Conservation (phyloP, 2,329 filamentous ascomycete species). For the Reticulascus tulasneorum region DNA sequence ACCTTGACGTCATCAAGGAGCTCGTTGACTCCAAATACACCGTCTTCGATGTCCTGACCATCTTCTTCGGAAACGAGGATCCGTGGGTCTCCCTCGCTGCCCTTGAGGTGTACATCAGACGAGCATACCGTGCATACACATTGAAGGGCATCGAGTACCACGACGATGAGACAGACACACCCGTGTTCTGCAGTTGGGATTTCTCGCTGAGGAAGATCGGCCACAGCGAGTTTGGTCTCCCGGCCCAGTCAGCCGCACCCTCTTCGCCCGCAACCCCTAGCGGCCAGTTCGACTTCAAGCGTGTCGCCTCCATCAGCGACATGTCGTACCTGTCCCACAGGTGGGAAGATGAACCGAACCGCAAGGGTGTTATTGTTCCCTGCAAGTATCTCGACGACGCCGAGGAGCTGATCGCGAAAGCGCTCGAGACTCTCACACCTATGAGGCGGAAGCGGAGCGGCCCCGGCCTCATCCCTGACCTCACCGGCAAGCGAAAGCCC, state of each 20-base stretch:
- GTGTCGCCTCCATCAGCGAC: constrained; percentile 92
- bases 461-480: constrained; percentile 63
- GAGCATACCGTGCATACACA: constrained; percentile 93
- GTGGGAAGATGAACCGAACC: constrained; percentile 69
- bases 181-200: constrained; percentile 88
- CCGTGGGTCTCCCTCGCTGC: constrained; percentile 92
- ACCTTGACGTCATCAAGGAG: constrained; percentile 88
- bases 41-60: constrained; percentile 90
- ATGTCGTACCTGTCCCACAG: constrained; percentile 82
- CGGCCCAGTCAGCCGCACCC: constrained; percentile 73
- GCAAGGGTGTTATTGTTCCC: constrained; percentile 92
- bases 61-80: constrained; percentile 93
- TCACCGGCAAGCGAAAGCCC: constrained; percentile 68
- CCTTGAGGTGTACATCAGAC: constrained; percentile 92
- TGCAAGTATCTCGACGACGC: constrained; percentile 92
- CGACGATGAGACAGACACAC: constrained; percentile 62
- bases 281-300: constrained; percentile 63
- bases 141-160: constrained; percentile 88
- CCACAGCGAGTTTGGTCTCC: constrained; percentile 82
- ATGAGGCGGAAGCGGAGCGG: constrained; percentile 54
- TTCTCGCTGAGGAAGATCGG: constrained; percentile 92
- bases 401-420: constrained; percentile 80
- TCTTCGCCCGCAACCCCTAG: constrained; percentile 78
- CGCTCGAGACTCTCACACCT: constrained; percentile 74
- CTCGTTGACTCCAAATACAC: constrained; percentile 98